Conservation (phyloP, 805 yeast species). For the Lachancea dasiensis region DNA sequence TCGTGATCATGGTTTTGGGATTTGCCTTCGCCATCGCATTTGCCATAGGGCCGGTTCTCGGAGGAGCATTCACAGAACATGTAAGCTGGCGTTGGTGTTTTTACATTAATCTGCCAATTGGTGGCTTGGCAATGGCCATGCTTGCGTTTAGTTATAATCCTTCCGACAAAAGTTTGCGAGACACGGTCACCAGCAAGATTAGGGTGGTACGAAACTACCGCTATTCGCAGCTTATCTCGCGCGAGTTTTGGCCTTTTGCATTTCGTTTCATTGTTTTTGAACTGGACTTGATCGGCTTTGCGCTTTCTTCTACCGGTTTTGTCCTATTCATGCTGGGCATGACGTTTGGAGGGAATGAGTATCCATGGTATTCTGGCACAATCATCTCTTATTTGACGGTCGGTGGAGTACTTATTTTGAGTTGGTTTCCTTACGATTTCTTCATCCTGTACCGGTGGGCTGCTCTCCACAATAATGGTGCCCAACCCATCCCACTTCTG, state of each 20-base stretch:
- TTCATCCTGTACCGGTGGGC: slow-evolving; percentile 14
- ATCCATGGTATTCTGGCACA: slow-evolving; percentile 46
- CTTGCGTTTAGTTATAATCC: slow-evolving; percentile 20
- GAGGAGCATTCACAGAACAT: slow-evolving; percentile 56
- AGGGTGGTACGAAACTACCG: background rate
- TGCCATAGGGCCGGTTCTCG: slow-evolving; percentile 57
- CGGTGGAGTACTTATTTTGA: slow-evolving; percentile 38
- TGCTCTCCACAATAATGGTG: background rate
- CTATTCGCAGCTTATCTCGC: background rate
- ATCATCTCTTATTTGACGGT: slow-evolving; percentile 38
- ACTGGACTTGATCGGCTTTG: slow-evolving; percentile 23
- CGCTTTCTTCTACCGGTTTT: slow-evolving; percentile 20
- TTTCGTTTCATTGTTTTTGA: slow-evolving; percentile 11
- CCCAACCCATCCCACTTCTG: slow-evolving; percentile 5
- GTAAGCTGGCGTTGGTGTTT: slow-evolving; percentile 77
- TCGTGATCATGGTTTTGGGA: slow-evolving; percentile 22
- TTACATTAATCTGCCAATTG: slow-evolving; percentile 62
- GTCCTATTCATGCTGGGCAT: slow-evolving; percentile 20
- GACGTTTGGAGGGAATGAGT: slow-evolving; percentile 49
- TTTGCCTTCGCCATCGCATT: slow-evolving; percentile 43
- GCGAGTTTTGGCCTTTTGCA: slow-evolving; percentile 1
- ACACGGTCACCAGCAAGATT: background rate
- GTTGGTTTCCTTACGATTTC: slow-evolving; percentile 44
- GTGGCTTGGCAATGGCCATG: slow-evolving; percentile 37
- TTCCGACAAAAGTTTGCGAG: background rate